Conservation (phyloP, 768 basidiomycete species). For the Hysterangium stoloniferum region DNA sequence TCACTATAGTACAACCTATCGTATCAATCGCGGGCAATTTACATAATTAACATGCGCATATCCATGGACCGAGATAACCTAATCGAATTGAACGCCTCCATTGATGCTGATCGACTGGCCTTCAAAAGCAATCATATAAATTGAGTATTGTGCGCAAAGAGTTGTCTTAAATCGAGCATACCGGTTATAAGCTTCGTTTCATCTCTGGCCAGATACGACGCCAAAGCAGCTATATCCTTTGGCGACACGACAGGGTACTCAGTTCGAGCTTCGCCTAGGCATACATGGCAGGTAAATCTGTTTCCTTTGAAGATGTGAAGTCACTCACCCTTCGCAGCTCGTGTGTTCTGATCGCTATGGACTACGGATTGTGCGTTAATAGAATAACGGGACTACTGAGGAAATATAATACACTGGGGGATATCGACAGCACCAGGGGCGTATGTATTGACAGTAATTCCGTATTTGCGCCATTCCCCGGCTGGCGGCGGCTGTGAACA, state of each 20-base stretch:
- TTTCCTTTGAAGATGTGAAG: background rate
- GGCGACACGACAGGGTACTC: background rate
- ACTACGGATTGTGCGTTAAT: background rate
- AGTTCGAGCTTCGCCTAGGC: background rate
- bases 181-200: conserved; percentile 19
- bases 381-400: background rate
- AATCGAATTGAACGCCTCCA: conserved; percentile 1
- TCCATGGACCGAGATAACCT: no score
- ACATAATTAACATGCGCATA: no score
- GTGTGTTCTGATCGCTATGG: background rate
- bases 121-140: background rate
- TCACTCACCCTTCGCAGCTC: background rate
- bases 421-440: conserved; percentile 14
- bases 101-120: conserved; percentile 1
- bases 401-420: conserved; percentile 4
- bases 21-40: no score
- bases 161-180: conserved; percentile 21
- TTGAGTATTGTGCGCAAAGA: background rate
- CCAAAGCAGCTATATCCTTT: conserved; percentile 17
- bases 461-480: conserved; percentile 9
- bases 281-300: background rate
- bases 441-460: conserved; percentile 16
- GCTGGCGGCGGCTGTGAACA: conserved; percentile 4
- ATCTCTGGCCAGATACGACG: conserved; percentile 18
- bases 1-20: no score